phyloP scores from a whole-genome alignment of 352 stramenopile genomes.

The Phytophthora cryptogea region DNA sequence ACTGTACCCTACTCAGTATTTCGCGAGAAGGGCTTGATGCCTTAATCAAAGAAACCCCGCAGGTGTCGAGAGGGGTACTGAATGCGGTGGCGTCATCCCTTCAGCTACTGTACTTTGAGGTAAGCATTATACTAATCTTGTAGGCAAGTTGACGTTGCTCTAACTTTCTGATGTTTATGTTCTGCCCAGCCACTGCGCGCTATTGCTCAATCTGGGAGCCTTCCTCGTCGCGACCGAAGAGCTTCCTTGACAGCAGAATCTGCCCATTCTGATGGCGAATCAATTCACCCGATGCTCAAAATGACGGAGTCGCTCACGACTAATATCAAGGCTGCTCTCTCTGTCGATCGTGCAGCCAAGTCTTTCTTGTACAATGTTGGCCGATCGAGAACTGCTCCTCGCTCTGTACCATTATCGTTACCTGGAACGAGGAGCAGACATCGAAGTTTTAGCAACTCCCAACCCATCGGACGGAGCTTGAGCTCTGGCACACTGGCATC shows the following conservation, averaged over 20 bases:
- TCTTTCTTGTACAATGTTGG: slow-evolving; percentile 80
- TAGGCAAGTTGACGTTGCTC: background rate
- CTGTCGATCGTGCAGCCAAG: slow-evolving; percentile 65
- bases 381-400: slow-evolving; percentile 41
- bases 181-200: slow-evolving; percentile 52
- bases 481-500: slow-evolving; percentile 26
- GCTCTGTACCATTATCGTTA: slow-evolving; percentile 35
- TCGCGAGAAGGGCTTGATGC: slow-evolving; percentile 67
- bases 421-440: slow-evolving; percentile 41
- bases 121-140: slow-evolving; percentile 21
- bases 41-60: slow-evolving; percentile 72
- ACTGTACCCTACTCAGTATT: slow-evolving; percentile 79
- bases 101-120: slow-evolving; percentile 80
- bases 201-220: slow-evolving; percentile 67
- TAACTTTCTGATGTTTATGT: background rate
- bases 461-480: slow-evolving; percentile 30
- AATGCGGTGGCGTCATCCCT: slow-evolving; percentile 79
- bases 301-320: slow-evolving; percentile 59
- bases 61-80: slow-evolving; percentile 77
- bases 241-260: slow-evolving; percentile 35
- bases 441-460: slow-evolving; percentile 43
- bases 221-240: slow-evolving; percentile 58
- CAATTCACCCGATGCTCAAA: slow-evolving; percentile 48
- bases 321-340: slow-evolving; percentile 72
- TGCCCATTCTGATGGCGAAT: slow-evolving; percentile 19